Evolutionary conservation across 768 basidiomycete genomes (phyloP), one percentile per base, ranked within the genome.

Genomic region (Candolleomyces efflorescens): DNA sequence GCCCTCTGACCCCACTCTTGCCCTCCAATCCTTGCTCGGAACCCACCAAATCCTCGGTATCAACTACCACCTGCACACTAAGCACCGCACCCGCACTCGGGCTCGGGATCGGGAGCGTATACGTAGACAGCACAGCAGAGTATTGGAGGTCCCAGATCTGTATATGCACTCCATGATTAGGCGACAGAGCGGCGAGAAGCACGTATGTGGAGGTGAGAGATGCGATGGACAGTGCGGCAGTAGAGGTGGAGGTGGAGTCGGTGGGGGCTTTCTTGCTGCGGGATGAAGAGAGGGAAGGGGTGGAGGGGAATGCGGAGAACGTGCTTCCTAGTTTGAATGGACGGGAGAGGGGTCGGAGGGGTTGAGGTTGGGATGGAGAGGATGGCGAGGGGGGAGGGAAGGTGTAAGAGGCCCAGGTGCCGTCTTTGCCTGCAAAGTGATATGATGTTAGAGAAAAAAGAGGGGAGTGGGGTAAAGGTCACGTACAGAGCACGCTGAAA

Each of bases 81-180:
- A 68, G 61, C 37, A 61, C 32, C 15, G 66, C 62, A 17, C 68
- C 65, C 0, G 72, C 62, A 15, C 82, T 58, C 20, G 75, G 65
- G 1, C 79, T 70, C 0, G 87, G 84, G 13, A 83, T 66, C 1
- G 84, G 67, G 43, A 87, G 69, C 7, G 70, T 65, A 39, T 84
- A 78, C 5, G 78, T 75, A 2, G 84, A 73, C n/a, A 89, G 74
- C 22, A 89, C 70, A 36, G 87, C 81, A 17, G 82, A 82, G 61
- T 85, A 89, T 59, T 83, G 83, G 20, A 89, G 71, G 60, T 89
- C 87, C 86, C 87, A 89, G 26, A 89, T 67, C 17, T 85, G 80
- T 26, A 89, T 68, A 15, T 73, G 71, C 53, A 88, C 32, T 32
- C 73, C 57, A 82, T 81, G 36, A 72, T 65, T 12, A 73, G 67